phyloP scores from a whole-genome alignment of 2,329 filamentous ascomycete genomes.

The Raffaelea albimanens region DNA sequence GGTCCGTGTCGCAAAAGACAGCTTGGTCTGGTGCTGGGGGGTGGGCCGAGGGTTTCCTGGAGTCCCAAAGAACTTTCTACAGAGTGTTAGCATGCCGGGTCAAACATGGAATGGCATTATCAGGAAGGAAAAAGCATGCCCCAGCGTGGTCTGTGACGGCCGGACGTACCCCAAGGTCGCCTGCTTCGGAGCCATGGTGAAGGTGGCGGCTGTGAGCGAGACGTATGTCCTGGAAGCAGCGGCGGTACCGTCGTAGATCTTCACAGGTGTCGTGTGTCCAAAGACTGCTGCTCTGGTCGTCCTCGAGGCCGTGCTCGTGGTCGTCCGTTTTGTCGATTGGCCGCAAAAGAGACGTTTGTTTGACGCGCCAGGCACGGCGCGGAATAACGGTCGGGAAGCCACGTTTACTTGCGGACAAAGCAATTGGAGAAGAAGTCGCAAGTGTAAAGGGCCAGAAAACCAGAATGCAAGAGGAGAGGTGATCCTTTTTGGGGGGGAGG shows the following conservation, averaged over 20 bases:
- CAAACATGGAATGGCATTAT: background rate
- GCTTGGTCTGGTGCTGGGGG: slow-evolving; percentile 65
- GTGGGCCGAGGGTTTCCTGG: slow-evolving; percentile 46
- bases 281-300: background rate
- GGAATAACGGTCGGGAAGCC: slow-evolving; percentile 7
- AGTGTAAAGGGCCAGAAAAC: background rate
- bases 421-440: background rate
- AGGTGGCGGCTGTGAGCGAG: background rate
- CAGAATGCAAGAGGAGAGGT: background rate
- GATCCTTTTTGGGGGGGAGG: too few species aligned
- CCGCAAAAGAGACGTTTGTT: background rate
- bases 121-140: slow-evolving; percentile 39
- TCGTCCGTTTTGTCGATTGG: background rate
- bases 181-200: slow-evolving; percentile 51
- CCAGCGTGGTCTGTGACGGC: slow-evolving; percentile 61
- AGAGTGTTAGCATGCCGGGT: background rate
- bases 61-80: slow-evolving; percentile 77
- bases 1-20: slow-evolving; percentile 56
- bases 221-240: background rate
- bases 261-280: too few species aligned
- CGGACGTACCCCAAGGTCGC: slow-evolving; percentile 83
- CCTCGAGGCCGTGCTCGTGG: background rate
- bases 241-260: background rate
- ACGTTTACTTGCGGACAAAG: slow-evolving; percentile 5
- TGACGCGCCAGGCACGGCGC: slow-evolving; percentile 5